phyloP scores from a whole-genome alignment of 192 early-diverging fungal species.

The Rhizophagus prolifer region DNA sequence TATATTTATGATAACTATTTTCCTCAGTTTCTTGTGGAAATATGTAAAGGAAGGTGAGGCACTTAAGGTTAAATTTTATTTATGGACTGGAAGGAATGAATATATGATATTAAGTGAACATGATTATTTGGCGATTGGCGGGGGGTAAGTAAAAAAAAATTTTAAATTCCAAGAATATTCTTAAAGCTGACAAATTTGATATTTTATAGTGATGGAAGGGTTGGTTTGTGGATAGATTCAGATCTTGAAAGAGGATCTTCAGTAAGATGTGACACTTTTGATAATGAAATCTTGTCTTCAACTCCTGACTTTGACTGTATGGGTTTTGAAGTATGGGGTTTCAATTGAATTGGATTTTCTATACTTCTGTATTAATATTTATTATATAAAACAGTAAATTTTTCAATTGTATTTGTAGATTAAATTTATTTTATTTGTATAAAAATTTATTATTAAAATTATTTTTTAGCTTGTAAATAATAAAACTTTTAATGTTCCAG shows the following conservation, averaged over 20 bases:
- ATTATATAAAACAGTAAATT: background rate
- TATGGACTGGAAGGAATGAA: slow-evolving; percentile 76
- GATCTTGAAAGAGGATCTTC: slow-evolving; percentile 70
- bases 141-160: slow-evolving; percentile 52
- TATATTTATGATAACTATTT: background rate
- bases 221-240: slow-evolving; percentile 74
- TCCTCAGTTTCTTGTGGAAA: slow-evolving; percentile 75
- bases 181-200: background rate
- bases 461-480: no score
- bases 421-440: no score
- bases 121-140: slow-evolving; percentile 75
- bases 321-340: slow-evolving; percentile 30
- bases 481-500: no score
- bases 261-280: slow-evolving; percentile 68
- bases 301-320: slow-evolving; percentile 24
- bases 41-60: slow-evolving; percentile 31
- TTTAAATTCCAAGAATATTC: background rate
- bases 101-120: slow-evolving; percentile 75
- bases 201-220: slow-evolving; percentile 58
- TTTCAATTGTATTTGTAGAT: no score
- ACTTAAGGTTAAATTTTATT: slow-evolving; percentile 48
- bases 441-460: no score
- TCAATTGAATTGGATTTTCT: background rate
- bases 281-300: slow-evolving; percentile 64
- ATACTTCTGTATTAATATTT: background rate